These are phyloP conservation scores for Sphaerulina musiva DNA, from an alignment of 2,329 filamentous ascomycete genomes.

Conservation along the genomic window DNA sequence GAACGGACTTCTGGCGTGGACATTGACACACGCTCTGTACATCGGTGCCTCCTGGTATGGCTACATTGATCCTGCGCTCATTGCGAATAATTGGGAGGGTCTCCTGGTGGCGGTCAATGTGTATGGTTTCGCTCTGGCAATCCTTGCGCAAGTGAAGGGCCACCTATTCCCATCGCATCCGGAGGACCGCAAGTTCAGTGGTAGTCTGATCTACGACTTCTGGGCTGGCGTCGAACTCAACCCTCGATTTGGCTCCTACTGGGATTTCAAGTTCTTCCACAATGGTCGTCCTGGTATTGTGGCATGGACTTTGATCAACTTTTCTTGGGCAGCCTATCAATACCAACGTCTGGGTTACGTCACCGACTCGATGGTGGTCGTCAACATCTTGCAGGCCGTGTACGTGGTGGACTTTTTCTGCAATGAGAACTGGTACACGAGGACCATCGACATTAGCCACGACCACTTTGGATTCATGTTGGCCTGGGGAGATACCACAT, in stretches of 20 bases:
- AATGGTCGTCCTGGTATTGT: conserved; percentile 16
- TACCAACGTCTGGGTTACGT: conserved; percentile 16
- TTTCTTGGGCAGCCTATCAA: conserved; percentile 20
- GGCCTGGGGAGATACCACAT: conserved; percentile 22
- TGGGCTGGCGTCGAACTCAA: conserved; percentile 20
- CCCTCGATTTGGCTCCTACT: conserved; percentile 15
- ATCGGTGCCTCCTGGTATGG: conserved; percentile 12
- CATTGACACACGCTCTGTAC: conserved; percentile 14
- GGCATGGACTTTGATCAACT: conserved; percentile 22
- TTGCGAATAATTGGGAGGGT: conserved; percentile 19
- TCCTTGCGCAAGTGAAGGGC: conserved; percentile 16
- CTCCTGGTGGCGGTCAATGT: conserved; percentile 17
- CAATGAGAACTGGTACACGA: conserved; percentile 21
- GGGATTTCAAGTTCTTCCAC: conserved; percentile 19
- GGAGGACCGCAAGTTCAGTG: conserved; percentile 18
- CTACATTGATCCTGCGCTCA: conserved; percentile 11
- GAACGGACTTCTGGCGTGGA: conserved; percentile 17
- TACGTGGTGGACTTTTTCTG: conserved; percentile 22
- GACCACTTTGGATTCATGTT: conserved; percentile 25
- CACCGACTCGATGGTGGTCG: conserved; percentile 17
- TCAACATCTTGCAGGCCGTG: conserved; percentile 17
- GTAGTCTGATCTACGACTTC: conserved; percentile 19
- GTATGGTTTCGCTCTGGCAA: conserved; percentile 14
- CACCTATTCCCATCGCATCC: conserved; percentile 15
- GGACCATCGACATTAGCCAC: conserved; percentile 23